Evolutionary conservation across 345 rosid genomes (phyloP), one percentile per base, ranked within the genome.

Genomic region (Arabidopsis suecica): DNA sequence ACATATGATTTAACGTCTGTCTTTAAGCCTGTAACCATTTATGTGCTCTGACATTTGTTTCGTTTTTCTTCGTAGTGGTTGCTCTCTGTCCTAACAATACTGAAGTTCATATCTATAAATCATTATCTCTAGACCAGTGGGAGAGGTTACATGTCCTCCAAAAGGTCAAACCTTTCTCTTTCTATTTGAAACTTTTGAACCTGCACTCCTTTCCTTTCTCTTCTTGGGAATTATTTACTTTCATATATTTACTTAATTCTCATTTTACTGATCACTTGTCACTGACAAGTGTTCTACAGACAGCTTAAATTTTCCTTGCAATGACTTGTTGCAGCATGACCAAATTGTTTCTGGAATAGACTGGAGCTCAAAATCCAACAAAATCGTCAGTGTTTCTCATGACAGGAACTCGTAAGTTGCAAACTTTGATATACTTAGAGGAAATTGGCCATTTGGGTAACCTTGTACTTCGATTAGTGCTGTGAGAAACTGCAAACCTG

Each of bases 291-390:
- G 1, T 28, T 60, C 4, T 5, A 10, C 47, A 8, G 18, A 9
- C 23, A 58, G 32, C 67, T 50, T 38, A 5, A 71, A 28, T 63
- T 18, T 54, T 22, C 49, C n/a, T 65, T 9, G 3, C 61, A 40
- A 9, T 74, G 36, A 14, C 56, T 48, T 47, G 30, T 82, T 75
- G 69, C 93, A 93, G 99, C 99, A 95, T 80, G 99, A 95, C 80
- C 99, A 95, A 83, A 82, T 95, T 78, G 90, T 95, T 67, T 89
- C 96, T 74, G 99, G 98, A 66, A 88, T 95, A 78, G 99, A 95
- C 78, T 95, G 99, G 98, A 86, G 97, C 84, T 78, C 83, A 12
- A 83, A 78, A 63, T 86, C 97, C 47, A 95, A 95, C 88, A 82
- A 84, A 83, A 85, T 93, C 69, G 98, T 95, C 20, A 90, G 91